Base-by-base conservation (phyloP, 495 filamentous ascomycete species). In the Physcia stellaris region DNA sequence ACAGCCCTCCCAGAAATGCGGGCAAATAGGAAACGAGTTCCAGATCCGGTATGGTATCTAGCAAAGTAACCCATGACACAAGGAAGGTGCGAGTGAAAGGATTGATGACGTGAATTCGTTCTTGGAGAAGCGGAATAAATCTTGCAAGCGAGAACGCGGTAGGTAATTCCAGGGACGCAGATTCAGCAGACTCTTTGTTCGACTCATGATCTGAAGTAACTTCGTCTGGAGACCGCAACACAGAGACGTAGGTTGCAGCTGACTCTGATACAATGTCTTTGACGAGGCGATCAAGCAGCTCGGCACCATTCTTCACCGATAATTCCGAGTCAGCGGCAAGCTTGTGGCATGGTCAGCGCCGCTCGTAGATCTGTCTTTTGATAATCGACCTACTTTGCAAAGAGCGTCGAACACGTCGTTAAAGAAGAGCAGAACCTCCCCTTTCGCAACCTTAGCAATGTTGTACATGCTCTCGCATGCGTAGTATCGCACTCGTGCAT, bases 401-500 rank as follows among this genome's bases (percentile, higher is more conserved):
- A 99, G 58, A 9, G 90, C 86, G 61, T 96, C 92, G 53, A 99
- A 99, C 30, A 96, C 87, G 36, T 95, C 79, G 55, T 99, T 96
- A 62, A 95, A 99, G 62, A 93, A 96, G 16, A 86, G 69, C 43
- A 96, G 56, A 22, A 94, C 90, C 56, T 99, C 92, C 31, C 92
- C 92, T 57, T 99, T 99, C 17, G 92, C 90, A 6, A 96, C 90
- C 63, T 98, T 98, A 45, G 92, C 86, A 52, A 99, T 96, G 52
- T 99, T 99, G 58, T 99, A 99, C 92, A 99, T 99, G 60, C 86
- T 90, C 70, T 99, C 92, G 62, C 92, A 99, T 32, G 92, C 92
- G 59, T 99, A 99, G 56, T 99, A 99, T 38, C 92, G 77, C 13
- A 99, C 92, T 36, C 92, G 71, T 16, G 92, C 92, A 79, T 99